These are phyloP conservation scores for Cyberlindnera nakhonratchasimensis DNA, from an alignment of 805 yeast genomes.

Conservation along the genomic window DNA sequence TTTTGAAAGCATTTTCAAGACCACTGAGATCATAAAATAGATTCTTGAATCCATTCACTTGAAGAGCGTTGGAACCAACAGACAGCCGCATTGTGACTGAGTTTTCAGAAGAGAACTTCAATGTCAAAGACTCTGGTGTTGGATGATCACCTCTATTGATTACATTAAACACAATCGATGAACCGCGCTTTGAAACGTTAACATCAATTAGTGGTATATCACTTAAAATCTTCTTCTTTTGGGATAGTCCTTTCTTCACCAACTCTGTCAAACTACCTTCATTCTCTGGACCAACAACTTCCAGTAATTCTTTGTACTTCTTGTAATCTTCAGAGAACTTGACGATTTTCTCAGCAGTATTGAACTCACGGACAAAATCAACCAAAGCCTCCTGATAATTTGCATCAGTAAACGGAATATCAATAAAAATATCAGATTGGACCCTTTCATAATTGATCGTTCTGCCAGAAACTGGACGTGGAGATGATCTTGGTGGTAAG, in stretches of 20 bases:
- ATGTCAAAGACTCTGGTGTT: slow-evolving; percentile 6
- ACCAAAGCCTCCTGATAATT: neutral
- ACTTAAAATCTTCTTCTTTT: neutral
- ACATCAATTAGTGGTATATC: slow-evolving; percentile 4
- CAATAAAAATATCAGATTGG: slow-evolving; percentile 5
- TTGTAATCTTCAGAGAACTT: slow-evolving; percentile 1
- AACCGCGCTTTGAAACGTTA: slow-evolving; percentile 5
- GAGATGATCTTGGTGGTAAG: neutral
- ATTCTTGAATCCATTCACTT: slow-evolving; percentile 7
- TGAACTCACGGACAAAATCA: slow-evolving; percentile 4
- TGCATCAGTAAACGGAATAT: slow-evolving; percentile 5
- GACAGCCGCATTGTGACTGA: slow-evolving; percentile 2
- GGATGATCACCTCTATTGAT: slow-evolving; percentile 7
- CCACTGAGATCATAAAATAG: slow-evolving; percentile 6
- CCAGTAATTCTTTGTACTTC: slow-evolving; percentile 8
- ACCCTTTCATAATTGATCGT: neutral
- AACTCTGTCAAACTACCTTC: slow-evolving; percentile 1
- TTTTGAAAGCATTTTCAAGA: neutral
- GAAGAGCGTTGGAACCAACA: slow-evolving; percentile 3
- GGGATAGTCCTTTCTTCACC: slow-evolving; percentile 2
- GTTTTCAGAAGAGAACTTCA: slow-evolving; percentile 4
- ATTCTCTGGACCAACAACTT: slow-evolving; percentile 1
- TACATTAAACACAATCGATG: slow-evolving; percentile 7
- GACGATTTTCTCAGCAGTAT: slow-evolving; percentile 13
- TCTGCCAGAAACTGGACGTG: too few relatives aligned